Percentiles rank a stretch among this genome's conserved stretches.
Evolutionary conservation across 1,139 yeast genomes (phyloP).

Genomic region (Yamadazyma atmosphaerica): DNA sequence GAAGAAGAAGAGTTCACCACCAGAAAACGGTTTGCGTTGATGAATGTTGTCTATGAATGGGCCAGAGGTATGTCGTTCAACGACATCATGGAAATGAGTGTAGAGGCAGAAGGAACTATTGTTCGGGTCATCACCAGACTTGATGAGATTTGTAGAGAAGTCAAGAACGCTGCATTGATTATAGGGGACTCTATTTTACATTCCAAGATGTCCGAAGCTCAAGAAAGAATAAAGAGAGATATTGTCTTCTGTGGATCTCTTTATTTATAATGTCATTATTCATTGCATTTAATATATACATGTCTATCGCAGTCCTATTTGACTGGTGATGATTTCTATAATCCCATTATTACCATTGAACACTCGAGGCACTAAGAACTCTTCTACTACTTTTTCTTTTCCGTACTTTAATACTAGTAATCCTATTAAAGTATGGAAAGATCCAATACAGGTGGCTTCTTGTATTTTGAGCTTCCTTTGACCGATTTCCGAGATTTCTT

Average conservation of each 20-base stretch:
- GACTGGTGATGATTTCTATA: slow-evolving; percentile 19
- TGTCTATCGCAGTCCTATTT: background rate
- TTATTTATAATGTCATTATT: slow-evolving; percentile 54
- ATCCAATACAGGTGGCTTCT: slow-evolving; percentile 32
- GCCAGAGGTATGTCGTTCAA: slow-evolving; percentile 92
- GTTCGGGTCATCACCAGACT: slow-evolving; percentile 94
- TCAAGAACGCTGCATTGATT: slow-evolving; percentile 88
- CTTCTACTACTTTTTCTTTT: slow-evolving; percentile 21
- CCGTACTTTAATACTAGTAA: slow-evolving; percentile 32
- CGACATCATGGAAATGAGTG: slow-evolving; percentile 84
- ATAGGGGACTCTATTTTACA: slow-evolving; percentile 91
- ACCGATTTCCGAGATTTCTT: slow-evolving; percentile 11
- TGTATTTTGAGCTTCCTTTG: slow-evolving; percentile 16
- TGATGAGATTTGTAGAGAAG: slow-evolving; percentile 94
- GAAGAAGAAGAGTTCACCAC: slow-evolving; percentile 88
- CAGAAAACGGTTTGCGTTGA: slow-evolving; percentile 81
- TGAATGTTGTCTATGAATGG: slow-evolving; percentile 97
- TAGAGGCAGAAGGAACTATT: slow-evolving; percentile 95
- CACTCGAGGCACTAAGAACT: slow-evolving; percentile 29
- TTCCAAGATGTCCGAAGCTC: slow-evolving; percentile 87
- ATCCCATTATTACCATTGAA: slow-evolving; percentile 31
- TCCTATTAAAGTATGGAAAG: slow-evolving; percentile 44
- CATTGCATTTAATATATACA: background rate
- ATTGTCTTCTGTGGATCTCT: slow-evolving; percentile 96
- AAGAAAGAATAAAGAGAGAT: slow-evolving; percentile 92